These are phyloP conservation scores for Chloranthus sessilifolius DNA, from an alignment of 164 flowering plant genomes.

Conservation along the genomic window DNA sequence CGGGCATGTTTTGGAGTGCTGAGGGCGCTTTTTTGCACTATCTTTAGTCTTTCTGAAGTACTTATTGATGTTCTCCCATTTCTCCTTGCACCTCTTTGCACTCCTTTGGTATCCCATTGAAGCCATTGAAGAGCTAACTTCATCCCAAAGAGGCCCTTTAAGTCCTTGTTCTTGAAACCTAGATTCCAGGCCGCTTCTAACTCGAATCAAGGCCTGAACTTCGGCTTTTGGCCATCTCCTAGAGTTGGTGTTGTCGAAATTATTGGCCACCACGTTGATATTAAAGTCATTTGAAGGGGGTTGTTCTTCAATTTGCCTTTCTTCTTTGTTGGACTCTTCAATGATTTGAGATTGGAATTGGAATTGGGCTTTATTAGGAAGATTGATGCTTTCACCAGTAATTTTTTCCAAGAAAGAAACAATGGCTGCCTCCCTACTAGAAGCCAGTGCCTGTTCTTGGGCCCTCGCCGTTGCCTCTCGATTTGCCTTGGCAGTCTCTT, in stretches of 20 bases:
- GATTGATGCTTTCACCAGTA: slow-evolving; percentile 9
- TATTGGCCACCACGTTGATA: no score
- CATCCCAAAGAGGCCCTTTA: slow-evolving; percentile 19
- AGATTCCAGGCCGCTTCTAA: slow-evolving; percentile 9
- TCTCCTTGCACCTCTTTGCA: slow-evolving; percentile 22
- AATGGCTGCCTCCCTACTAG: slow-evolving; percentile 16
- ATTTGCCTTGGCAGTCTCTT: slow-evolving; percentile 6
- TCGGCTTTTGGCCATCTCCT: slow-evolving; percentile 19
- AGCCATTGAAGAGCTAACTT: slow-evolving; percentile 17
- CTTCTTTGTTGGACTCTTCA: background rate
- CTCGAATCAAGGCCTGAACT: slow-evolving; percentile 18
- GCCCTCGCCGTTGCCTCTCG: slow-evolving; percentile 11
- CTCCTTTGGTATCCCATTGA: slow-evolving; percentile 15
- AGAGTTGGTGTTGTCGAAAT: background rate
- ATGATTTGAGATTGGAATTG: background rate
- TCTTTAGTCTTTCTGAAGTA: slow-evolving; percentile 21
- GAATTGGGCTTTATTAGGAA: slow-evolving; percentile 3
- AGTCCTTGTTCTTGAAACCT: slow-evolving; percentile 18
- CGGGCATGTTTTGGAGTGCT: slow-evolving; percentile 18
- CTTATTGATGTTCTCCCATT: slow-evolving; percentile 22
- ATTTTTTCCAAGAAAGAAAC: slow-evolving; percentile 17
- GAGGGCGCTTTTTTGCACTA: slow-evolving; percentile 12
- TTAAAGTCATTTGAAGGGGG: background rate
- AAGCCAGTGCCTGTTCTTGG: slow-evolving; percentile 13
- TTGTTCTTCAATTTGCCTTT: background rate